phyloP scores from a whole-genome alignment of 495 filamentous ascomycete species.

The Tuber calosporum region DNA sequence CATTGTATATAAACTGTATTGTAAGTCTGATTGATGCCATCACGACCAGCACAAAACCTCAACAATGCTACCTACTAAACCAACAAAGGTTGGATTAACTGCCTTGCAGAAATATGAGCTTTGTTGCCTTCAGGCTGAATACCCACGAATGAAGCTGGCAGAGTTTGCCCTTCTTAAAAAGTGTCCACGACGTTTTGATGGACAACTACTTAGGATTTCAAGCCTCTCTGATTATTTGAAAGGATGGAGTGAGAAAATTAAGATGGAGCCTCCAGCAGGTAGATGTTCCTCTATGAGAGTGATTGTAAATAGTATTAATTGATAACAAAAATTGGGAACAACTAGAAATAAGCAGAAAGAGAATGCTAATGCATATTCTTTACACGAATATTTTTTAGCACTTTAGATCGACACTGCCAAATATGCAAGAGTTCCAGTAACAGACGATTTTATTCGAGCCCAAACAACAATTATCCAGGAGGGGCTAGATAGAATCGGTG shows the following conservation, averaged over 20 bases:
- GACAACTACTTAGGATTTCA: constrained; percentile 28
- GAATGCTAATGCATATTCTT: constrained; percentile 21
- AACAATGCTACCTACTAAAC: too few relatives aligned
- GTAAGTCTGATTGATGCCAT: too few relatives aligned
- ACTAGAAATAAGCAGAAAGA: constrained; percentile 33
- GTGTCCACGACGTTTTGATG: constrained; percentile 28
- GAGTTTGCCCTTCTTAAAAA: constrained; percentile 25
- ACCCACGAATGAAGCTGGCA: constrained; percentile 28
- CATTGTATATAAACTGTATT: too few relatives aligned
- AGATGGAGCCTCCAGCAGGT: constrained; percentile 31
- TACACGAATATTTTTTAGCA: constrained; percentile 29
- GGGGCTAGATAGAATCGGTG: neutral
- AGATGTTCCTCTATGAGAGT: constrained; percentile 8
- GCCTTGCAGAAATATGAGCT: constrained; percentile 33
- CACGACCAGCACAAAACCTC: too few relatives aligned
- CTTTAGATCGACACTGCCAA: constrained; percentile 31
- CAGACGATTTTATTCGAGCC: constrained; percentile 23
- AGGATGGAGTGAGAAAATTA: constrained; percentile 31
- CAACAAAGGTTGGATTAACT: constrained; percentile 15
- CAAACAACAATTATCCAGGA: constrained; percentile 29
- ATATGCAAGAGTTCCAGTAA: constrained; percentile 25
- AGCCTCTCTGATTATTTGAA: constrained; percentile 31
- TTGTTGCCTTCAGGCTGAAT: constrained; percentile 26
- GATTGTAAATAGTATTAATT: constrained; percentile 13
- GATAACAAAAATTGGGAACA: constrained; percentile 15